Conservation (phyloP, 805 yeast species). For the Isabelozyma gotoi region DNA sequence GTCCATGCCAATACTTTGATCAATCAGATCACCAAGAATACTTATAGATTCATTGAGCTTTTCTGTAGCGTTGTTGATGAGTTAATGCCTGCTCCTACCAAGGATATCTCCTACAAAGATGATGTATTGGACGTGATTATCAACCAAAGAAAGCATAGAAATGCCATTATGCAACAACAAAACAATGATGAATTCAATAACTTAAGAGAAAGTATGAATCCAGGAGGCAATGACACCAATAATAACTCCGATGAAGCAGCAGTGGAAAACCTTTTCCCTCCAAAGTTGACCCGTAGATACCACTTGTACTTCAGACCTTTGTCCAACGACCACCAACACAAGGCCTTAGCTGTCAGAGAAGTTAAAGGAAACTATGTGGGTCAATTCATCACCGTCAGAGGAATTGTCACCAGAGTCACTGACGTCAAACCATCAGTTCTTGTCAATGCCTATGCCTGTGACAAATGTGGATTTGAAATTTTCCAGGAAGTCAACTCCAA, state of each 20-base stretch:
- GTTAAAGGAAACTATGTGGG: constrained; percentile 84
- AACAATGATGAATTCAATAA: constrained; percentile 57
- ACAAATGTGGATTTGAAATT: constrained; percentile 93
- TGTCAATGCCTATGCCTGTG: constrained; percentile 96
- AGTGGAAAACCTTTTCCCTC: constrained; percentile 66
- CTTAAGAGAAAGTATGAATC: constrained; percentile 33
- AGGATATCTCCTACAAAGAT: constrained; percentile 74
- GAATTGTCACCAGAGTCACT: constrained; percentile 91
- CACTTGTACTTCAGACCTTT: constrained; percentile 83
- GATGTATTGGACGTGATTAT: constrained; percentile 91
- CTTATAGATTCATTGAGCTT: constrained; percentile 76
- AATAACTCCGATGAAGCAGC: constrained; percentile 17
- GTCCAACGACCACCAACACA: constrained; percentile 41
- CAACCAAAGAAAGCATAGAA: constrained; percentile 85
- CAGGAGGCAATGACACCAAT: constrained; percentile 15
- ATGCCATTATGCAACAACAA: constrained; percentile 69
- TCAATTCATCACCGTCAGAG: constrained; percentile 83
- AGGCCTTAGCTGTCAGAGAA: constrained; percentile 84
- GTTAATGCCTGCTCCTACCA: constrained; percentile 84
- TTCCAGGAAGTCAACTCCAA: constrained; percentile 91
- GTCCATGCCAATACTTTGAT: constrained; percentile 39
- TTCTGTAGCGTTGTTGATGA: constrained; percentile 76
- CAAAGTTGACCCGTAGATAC: constrained; percentile 84
- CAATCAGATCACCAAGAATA: constrained; percentile 64
- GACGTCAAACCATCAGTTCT: constrained; percentile 92